A percentile compares a stretch with the other conserved stretches of the same genome.
Evolutionary conservation across 2,329 filamentous ascomycete species (phyloP).

Genomic region (Lachnellula hyalina): DNA sequence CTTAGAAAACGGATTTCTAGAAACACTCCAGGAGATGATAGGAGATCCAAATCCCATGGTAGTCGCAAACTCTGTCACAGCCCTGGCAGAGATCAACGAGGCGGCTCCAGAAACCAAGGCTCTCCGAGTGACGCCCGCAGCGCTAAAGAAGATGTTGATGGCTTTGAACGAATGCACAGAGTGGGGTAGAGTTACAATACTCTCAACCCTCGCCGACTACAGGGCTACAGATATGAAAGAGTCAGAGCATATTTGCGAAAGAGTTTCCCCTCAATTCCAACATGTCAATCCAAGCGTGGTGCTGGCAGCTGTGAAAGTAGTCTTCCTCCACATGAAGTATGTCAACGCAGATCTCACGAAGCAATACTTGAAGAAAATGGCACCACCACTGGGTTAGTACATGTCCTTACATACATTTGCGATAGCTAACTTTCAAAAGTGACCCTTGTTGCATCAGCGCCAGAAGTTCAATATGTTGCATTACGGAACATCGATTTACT

Average conservation of each 20-base stretch:
- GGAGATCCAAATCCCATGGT: constrained; percentile 99
- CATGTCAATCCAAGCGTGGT: constrained; percentile 98
- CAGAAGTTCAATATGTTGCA: constrained; percentile 97
- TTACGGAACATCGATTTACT: constrained; percentile 93
- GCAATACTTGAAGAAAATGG: constrained; percentile 97
- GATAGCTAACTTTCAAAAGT: constrained; percentile 47
- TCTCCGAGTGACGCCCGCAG: constrained; percentile 73
- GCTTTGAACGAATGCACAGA: constrained; percentile 97
- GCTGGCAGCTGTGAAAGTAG: constrained; percentile 92
- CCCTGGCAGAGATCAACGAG: constrained; percentile 85
- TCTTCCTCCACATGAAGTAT: constrained; percentile 92
- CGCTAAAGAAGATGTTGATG: constrained; percentile 92
- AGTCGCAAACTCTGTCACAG: constrained; percentile 93
- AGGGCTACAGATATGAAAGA: constrained; percentile 84
- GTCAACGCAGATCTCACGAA: constrained; percentile 72
- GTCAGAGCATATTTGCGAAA: constrained; percentile 95
- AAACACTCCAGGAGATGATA: constrained; percentile 90
- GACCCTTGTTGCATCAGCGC: constrained; percentile 88
- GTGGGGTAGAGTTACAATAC: constrained; percentile 92
- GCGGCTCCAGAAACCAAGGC: constrained; percentile 86
- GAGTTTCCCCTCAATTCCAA: constrained; percentile 94
- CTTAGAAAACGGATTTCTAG: constrained; percentile 93
- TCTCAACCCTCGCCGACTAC: constrained; percentile 86
- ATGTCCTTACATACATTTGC: neutral
- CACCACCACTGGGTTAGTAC: constrained; percentile 74